A percentile compares a stretch with the other conserved stretches of the same genome.
These are phyloP conservation scores for Kokia cookei DNA, from an alignment of 441 rosid genomes.

Conservation along the genomic window DNA sequence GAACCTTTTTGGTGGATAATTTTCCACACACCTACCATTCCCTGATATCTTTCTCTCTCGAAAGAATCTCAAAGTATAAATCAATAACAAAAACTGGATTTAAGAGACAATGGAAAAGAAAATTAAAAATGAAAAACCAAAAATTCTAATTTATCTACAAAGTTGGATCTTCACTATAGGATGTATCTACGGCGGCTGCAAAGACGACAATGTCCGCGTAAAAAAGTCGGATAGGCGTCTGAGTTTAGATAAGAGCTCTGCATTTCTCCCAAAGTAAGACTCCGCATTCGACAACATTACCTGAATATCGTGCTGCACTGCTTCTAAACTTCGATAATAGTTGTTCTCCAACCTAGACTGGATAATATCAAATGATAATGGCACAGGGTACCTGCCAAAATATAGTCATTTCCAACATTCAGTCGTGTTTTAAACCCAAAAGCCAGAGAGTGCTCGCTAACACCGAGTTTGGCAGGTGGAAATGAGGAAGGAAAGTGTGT, in stretches of 20 bases:
- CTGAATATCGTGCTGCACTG: conserved; percentile 64
- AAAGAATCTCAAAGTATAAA: background rate
- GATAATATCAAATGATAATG: conserved; percentile 66
- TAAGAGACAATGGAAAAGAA: background rate
- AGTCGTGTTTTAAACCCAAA: background rate
- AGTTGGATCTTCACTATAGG: conserved; percentile 3
- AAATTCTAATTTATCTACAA: conserved; percentile 21
- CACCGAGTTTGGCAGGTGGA: background rate
- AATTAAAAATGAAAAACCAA: background rate
- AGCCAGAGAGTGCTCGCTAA: background rate
- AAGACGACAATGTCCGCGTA: conserved; percentile 35
- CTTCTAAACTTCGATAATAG: conserved; percentile 79
- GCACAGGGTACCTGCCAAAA: conserved; percentile 81
- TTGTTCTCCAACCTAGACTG: conserved; percentile 70
- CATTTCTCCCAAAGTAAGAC: conserved; percentile 50
- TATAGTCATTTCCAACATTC: background rate
- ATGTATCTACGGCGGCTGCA: conserved; percentile 25
- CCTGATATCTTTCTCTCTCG: background rate
- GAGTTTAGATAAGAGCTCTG: conserved; percentile 50
- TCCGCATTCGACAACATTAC: conserved; percentile 74
- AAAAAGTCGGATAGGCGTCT: conserved; percentile 60
- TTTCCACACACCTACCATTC: conserved; percentile 21
- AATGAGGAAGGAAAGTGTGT: background rate
- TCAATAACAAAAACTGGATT: conserved; percentile 19
- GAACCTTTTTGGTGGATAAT: conserved; percentile 23